Evolutionary conservation across 2,329 filamentous ascomycete genomes (phyloP).

Genomic region (Metarhizium humberi): DNA sequence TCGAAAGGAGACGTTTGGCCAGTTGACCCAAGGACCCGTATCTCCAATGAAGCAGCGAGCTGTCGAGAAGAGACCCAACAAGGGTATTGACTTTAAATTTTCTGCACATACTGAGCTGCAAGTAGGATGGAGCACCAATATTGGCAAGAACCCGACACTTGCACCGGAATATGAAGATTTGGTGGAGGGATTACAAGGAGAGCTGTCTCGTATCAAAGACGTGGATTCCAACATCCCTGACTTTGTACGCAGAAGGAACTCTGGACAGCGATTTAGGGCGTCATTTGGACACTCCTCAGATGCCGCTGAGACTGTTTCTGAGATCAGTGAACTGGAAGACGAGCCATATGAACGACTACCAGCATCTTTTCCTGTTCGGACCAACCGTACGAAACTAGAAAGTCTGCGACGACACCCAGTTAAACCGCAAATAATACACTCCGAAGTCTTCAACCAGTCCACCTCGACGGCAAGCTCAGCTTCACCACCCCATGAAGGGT

Average conservation of each 20-base stretch:
- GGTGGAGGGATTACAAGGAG: slow-evolving; percentile 30
- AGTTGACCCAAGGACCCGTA: slow-evolving; percentile 11
- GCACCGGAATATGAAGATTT: slow-evolving; percentile 35
- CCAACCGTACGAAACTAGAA: slow-evolving; percentile 14
- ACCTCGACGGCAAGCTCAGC: background rate
- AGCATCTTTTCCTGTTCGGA: slow-evolving; percentile 12
- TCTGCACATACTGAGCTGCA: slow-evolving; percentile 40
- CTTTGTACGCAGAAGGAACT: slow-evolving; percentile 6
- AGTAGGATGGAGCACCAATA: slow-evolving; percentile 23
- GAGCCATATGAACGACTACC: slow-evolving; percentile 18
- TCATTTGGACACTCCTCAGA: slow-evolving; percentile 8
- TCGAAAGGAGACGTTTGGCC: slow-evolving; percentile 36
- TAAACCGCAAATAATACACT: slow-evolving; percentile 18
- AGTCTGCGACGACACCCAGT: slow-evolving; percentile 13
- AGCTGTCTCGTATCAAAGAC: slow-evolving; percentile 24
- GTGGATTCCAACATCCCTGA: slow-evolving; percentile 8
- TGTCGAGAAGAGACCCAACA: slow-evolving; percentile 15
- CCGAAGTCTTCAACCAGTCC: slow-evolving; percentile 10
- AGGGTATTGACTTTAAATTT: slow-evolving; percentile 45
- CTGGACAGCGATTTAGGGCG: background rate
- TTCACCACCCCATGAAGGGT: background rate
- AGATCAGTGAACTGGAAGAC: slow-evolving; percentile 45
- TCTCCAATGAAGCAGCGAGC: slow-evolving; percentile 15
- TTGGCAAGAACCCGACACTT: slow-evolving; percentile 15
- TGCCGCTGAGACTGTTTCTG: slow-evolving; percentile 26